Evolutionary conservation across 352 stramenopile genomes (phyloP), one percentile per base, ranked within the genome.

Genomic region (Globisporangium carolinianum): DNA sequence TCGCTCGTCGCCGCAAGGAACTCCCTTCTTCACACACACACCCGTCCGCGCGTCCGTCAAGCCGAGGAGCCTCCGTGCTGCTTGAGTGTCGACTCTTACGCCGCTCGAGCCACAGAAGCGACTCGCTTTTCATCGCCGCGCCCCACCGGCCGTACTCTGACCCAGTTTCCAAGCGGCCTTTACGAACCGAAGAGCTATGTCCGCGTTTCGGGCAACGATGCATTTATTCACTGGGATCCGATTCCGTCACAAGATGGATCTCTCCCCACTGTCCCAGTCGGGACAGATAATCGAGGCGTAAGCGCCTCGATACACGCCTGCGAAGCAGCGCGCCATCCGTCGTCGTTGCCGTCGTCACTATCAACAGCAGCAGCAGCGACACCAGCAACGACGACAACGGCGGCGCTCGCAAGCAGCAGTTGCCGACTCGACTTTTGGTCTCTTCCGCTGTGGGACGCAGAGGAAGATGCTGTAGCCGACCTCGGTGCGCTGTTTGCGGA

Each of bases 121-220:
- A 65, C 66, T 76, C 68, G 75, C 62, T 62, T 73, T 70, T 62
- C 57, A 46, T 65, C 62, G 65, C 62, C 65, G 62, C 52, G 55
- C 15, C 43, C 17, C 46, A 32, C 46, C 57, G 60, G 54, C 38
- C 41, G 46, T 63, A 75, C 56, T 68, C 68, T 75, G 68, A 67
- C 48, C 59, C 43, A 72, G 56, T 68, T 65, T 51, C 62, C 68
- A 49, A 63, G 62, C 61, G 65, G 65, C 63, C 60, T 75, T 55
- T 75, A 71, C 55, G 55, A 72, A 66, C 68, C 68, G 54, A 75
- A 75, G 59, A 68, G 72, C 62, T 65, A 69, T 72, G 64, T 63
- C 8, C 12, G 61, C 59, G 60, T 62, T 55, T 60, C 43, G 43
- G 50, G 67, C 60, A 52, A 67, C 3, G n/a, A 39, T 32, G n/a